Base-by-base conservation (phyloP, 2,329 filamentous ascomycete species). In the Dryadomyces quercivorus region DNA sequence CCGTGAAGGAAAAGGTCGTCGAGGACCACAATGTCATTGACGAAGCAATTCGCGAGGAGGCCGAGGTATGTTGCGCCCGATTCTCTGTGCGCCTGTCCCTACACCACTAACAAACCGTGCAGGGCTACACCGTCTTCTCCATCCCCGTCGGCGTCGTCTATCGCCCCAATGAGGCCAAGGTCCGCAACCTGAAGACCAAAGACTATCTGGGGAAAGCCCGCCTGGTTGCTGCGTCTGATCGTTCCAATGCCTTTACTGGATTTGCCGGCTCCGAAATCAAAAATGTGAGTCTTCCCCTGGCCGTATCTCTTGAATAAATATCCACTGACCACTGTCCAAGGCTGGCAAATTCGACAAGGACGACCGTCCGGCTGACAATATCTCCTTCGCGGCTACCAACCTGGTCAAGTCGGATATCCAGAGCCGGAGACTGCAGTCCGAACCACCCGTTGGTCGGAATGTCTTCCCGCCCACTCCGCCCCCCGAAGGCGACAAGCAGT, bases 91-190 rank as follows among this genome's bases (percentile, higher is more conserved):
- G 9, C 36, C 15, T 16, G 36, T n/a, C n/a, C n/a, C n/a, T 13
- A 40, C 15, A 15, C 36, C 36, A 40, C 36, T 40, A 36, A 49
- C 16, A n/a, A 6, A 18, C 4, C 20, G 21, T 16, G 3, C 58
- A 95, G 87, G 93, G 92, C 49, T 98, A 98, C 66, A 97, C 93
- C 0, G 93, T 98, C 45, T 98, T 98, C 72, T 97, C 91, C 0
- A 97, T 97, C 53, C 93, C 93, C 0, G 91, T 97, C 13, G 93
- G 93, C 22, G 88, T 96, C 36, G 81, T 98, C 16, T 98, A 97
- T 70, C 79, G 93, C 56, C 93, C 93, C 21, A 97, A 96, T 66
- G 91, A 95, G 64, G 91, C 93, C 59, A 98, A 98, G 70, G 93
- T 98, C 61, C 94, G 94, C 71, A 98, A 98, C 65, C 75, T 98